A percentile compares a stretch with the other conserved stretches of the same genome.
phyloP scores from a whole-genome alignment of 257 asterid species.

The Orobanche coerulescens region DNA sequence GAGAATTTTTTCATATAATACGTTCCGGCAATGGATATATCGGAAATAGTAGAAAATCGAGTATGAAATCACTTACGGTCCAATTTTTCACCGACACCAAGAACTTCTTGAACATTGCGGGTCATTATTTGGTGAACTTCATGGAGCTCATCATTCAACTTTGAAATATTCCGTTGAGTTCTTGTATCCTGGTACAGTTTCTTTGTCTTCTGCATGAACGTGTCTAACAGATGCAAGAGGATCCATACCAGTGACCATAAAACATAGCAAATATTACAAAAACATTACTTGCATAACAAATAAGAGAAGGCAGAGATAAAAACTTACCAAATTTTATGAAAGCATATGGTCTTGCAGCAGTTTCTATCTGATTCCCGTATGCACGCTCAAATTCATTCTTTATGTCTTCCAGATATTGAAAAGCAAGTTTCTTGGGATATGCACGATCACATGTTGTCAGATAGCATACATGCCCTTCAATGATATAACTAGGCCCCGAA shows the following conservation, averaged over 20 bases:
- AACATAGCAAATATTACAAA: background rate
- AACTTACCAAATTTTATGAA: slow-evolving; percentile 82
- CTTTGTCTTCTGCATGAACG: slow-evolving; percentile 88
- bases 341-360: slow-evolving; percentile 98
- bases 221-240: slow-evolving; percentile 40
- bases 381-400: slow-evolving; percentile 86
- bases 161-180: slow-evolving; percentile 79
- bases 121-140: slow-evolving; percentile 99
- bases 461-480: slow-evolving; percentile 89
- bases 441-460: slow-evolving; percentile 93
- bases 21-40: background rate
- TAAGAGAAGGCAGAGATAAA: slow-evolving; percentile 13
- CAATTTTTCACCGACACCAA: slow-evolving; percentile 97
- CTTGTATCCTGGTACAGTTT: slow-evolving; percentile 92
- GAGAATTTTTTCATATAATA: too few relatives aligned
- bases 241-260: slow-evolving; percentile 1
- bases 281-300: background rate
- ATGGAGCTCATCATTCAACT: slow-evolving; percentile 96
- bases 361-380: slow-evolving; percentile 81
- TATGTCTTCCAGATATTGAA: slow-evolving; percentile 90
- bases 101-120: slow-evolving; percentile 97
- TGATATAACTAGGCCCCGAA: slow-evolving; percentile 53
- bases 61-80: slow-evolving; percentile 60
- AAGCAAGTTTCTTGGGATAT: slow-evolving; percentile 92
- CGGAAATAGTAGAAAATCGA: background rate